Percentiles rank a stretch among this genome's conserved stretches.
These are phyloP conservation scores for Bathelium albidoporum DNA, from an alignment of 495 filamentous ascomycete species.

Conservation along the genomic window DNA sequence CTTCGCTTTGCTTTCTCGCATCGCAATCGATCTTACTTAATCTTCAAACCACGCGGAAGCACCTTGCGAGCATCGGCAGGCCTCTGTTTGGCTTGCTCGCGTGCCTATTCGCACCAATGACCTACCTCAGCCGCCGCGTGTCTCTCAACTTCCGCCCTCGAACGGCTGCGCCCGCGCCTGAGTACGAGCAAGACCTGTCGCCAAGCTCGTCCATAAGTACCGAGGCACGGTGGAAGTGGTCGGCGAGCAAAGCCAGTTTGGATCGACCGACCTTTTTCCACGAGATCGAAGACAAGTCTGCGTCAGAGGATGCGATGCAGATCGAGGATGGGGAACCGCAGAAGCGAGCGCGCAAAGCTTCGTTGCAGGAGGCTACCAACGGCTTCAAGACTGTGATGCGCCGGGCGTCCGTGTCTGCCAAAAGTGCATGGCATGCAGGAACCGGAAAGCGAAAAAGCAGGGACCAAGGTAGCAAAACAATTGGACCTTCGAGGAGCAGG, in stretches of 20 bases:
- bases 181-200: neutral
- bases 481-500: neutral
- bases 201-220: neutral
- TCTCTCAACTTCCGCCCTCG: neutral
- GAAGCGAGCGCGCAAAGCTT: neutral
- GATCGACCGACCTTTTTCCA: neutral
- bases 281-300: neutral
- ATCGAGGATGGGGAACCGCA: neutral
- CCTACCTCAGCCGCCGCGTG: neutral
- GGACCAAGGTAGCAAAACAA: neutral
- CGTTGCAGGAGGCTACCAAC: neutral
- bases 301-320: neutral
- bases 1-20: neutral
- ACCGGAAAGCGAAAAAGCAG: constrained; percentile 2
- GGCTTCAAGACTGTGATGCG: constrained; percentile 2
- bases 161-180: constrained; percentile 2
- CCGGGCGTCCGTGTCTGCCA: neutral
- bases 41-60: neutral
- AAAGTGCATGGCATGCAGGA: neutral
- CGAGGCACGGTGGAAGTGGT: neutral
- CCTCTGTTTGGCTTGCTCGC: neutral
- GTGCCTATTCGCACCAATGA: neutral
- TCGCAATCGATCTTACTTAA: neutral
- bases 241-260: neutral
- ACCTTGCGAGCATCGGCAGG: neutral